Evolutionary conservation across 2,329 filamentous ascomycete genomes (phyloP), one percentile per base, ranked within the genome.

Genomic region (Trichoderma atroviride): DNA sequence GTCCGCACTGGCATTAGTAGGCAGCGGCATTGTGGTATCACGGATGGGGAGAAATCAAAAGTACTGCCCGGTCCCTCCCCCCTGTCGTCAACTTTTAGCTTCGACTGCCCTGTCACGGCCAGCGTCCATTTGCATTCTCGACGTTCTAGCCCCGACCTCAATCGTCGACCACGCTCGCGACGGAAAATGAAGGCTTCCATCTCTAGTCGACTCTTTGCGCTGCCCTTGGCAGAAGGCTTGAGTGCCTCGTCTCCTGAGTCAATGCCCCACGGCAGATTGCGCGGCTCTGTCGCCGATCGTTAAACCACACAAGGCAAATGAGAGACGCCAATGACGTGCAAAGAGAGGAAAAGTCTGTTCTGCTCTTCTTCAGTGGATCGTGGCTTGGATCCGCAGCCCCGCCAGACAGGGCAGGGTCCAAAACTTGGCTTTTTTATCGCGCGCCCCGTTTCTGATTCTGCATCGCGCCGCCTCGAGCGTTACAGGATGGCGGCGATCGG

Each of bases 351-450:
- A 65, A 47, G 27, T 53, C 31, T 60, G 64, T 53, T 53, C 13
- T 60, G 64, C 40, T 52, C 43, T 50, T 24, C 47, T 52, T 50
- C 29, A 53, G 63, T 66, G 63, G 63, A 66, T 22, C 63, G 37
- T 35, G 37, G 63, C 35, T 43, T 57, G 63, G 57, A 47, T 55
- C 47, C 65, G 16, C 31, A 47, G 56, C 57, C 65, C 65, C 63
- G 35, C 53, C 29, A 27, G 29, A 55, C 65, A 60, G 33, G 63
- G 27, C 35, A 37, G 31, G 33, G 43, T 14, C 53, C 53, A 68
- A 68, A 68, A 68, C 65, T 68, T 68, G 57, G 65, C 56, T 68
- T 61, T 68, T 67, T 60, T 67, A 31, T 66, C 52, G 35, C 24
- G 40, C 53, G 52, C 63, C 63, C 55, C 40, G 63, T 57, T 58